Percentiles rank a stretch among this genome's conserved stretches.
Evolutionary conservation across 2,329 filamentous ascomycete species (phyloP).

Genomic region (Thielaviopsis euricoi): DNA sequence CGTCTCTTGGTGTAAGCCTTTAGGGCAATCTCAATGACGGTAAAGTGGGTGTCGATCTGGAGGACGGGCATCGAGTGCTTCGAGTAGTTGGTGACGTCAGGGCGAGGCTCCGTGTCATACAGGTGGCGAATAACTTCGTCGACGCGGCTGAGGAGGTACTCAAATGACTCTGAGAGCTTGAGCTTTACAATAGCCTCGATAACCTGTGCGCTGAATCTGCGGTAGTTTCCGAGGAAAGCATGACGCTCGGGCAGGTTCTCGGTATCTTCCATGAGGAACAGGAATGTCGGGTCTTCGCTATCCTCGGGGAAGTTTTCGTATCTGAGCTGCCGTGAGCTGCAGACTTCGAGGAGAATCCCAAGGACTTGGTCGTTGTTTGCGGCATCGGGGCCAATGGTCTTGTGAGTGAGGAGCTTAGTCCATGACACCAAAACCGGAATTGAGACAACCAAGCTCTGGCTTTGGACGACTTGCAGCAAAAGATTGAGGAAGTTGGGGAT

Average conservation of each 20-base stretch:
- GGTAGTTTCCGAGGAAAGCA: constrained; percentile 88
- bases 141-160: constrained; percentile 69
- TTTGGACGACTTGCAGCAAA: constrained; percentile 62
- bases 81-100: constrained; percentile 46
- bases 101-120: constrained; percentile 51
- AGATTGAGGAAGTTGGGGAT: constrained; percentile 63
- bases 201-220: constrained; percentile 72
- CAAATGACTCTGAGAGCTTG: constrained; percentile 69
- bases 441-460: constrained; percentile 78
- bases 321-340: constrained; percentile 65
- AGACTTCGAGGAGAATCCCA: constrained; percentile 63
- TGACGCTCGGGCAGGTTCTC: constrained; percentile 89
- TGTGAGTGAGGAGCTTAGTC: constrained; percentile 64
- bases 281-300: constrained; percentile 58
- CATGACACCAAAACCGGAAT: constrained; percentile 85
- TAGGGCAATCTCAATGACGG: constrained; percentile 72
- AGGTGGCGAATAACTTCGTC: constrained; percentile 58
- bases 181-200: constrained; percentile 76
- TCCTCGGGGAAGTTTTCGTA: constrained; percentile 80
- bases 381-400: constrained; percentile 47
- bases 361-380: constrained; percentile 45
- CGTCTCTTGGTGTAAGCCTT: constrained; percentile 81
- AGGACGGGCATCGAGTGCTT: constrained; percentile 60
- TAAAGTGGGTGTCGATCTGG: constrained; percentile 74
- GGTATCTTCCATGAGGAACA: constrained; percentile 82